Base-by-base conservation (phyloP, 768 basidiomycete genomes). In the Suillus clintonianus region DNA sequence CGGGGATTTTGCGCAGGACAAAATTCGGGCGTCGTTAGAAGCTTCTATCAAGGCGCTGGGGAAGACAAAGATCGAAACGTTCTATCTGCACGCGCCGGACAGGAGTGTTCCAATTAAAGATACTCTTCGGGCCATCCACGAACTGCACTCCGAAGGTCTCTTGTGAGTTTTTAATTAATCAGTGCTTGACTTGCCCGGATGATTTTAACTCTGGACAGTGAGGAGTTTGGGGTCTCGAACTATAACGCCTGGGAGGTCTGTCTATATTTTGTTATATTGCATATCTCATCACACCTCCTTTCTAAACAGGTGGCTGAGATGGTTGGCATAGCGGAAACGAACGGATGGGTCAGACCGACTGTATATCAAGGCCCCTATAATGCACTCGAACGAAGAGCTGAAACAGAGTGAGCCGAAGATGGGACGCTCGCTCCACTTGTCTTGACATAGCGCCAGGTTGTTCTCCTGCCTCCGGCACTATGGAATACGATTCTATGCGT, bases 331-430 rank as follows among this genome's bases (percentile, higher is more conserved):
- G 82, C 83, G 64, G 70, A 76, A 17, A 70, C 75, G 41, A 79
- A 82, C 47, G 81, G 81, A 30, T 87, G 79, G 76, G 76, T 85
- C 65, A 74, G 76, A 69, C 83, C 84, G 0, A 82, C 80, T 0
- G 77, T 80, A 14, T 85, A 85, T 67, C 84, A 86, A 65, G 82
- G 80, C 1, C 60, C 82, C 54, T 84, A 83, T 71, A 83, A 84
- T 62, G 77, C 76, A 10, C 69, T 84, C n/a, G 80, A 82, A 61
- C 76, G 82, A 42, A 65, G 60, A 9, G 77, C 74, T 57, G 81
- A 82, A 70, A 75, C 77, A 0, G 81, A 82, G 65, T 61, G 27
- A 27, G 45, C 37, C 24, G 9, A 7, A 9, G 5, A 30, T 50
- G 27, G 15, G 27, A 4, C 15, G 17, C 15, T 8, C 50, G 17